These are phyloP conservation scores for Capronia americana DNA, from an alignment of 2,329 filamentous ascomycete species.

Conservation along the genomic window DNA sequence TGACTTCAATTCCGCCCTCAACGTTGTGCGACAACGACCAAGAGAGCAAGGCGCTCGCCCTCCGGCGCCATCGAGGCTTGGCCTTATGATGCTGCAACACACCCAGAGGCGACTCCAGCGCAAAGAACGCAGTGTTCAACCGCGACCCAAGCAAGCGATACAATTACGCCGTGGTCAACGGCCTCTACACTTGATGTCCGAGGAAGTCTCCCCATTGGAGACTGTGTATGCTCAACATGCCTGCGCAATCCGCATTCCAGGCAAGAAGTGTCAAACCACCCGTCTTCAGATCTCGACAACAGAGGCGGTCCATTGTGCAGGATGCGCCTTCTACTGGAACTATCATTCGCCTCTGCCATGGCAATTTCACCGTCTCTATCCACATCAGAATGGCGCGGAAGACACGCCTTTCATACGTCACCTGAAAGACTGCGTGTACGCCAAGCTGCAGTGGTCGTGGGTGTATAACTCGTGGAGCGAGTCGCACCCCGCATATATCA, in stretches of 20 bases:
- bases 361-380: constrained; percentile 26
- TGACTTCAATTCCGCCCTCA: constrained; percentile 23
- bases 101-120: constrained; percentile 6
- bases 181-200: constrained; percentile 2
- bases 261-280: constrained; percentile 2
- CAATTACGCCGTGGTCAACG: constrained; percentile 23
- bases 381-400: constrained; percentile 1
- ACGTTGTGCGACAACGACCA: constrained; percentile 7
- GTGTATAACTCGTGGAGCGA: constrained; percentile 10
- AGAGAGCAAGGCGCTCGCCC: neutral
- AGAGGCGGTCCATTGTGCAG: constrained; percentile 20
- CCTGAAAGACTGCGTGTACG: constrained; percentile 26
- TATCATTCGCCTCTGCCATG: constrained; percentile 30
- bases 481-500: neutral
- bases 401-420: constrained; percentile 24
- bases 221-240: constrained; percentile 28
- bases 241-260: constrained; percentile 18
- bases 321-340: constrained; percentile 32
- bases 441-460: constrained; percentile 22
- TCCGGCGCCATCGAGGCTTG: neutral
- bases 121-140: constrained; percentile 19
- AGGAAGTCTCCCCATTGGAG: constrained; percentile 22
- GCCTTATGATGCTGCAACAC: neutral
- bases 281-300: neutral
- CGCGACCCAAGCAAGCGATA: constrained; percentile 7